Evolutionary conservation across 495 filamentous ascomycete species (phyloP), one percentile per base, ranked within the genome.

Genomic region (Annulohypoxylon stygium): DNA sequence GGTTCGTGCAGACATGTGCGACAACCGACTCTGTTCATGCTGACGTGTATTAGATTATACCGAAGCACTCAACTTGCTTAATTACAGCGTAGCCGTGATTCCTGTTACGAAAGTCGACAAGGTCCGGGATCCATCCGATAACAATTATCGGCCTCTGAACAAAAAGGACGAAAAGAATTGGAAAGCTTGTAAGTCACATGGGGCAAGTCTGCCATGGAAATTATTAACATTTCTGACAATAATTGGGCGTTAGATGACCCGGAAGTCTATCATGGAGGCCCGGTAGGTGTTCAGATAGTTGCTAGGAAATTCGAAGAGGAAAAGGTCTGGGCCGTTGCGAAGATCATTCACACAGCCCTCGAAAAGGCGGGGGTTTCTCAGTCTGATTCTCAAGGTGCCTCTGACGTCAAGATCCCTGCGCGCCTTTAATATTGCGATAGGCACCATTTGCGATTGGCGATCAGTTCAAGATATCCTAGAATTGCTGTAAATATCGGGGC

Each of bases 251-350:
- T 26, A 81, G 74, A 84, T 78, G 84, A 87, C 50, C 78, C 85
- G 0, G 84, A 85, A 53, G 78, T 79, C 8, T 86, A 86, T 53
- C 73, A 86, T 64, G 84, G 84, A 4, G 83, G 78, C 1, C 85
- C 85, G 0, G 83, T 86, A 11, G 82, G 79, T 0, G 71, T 88
- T n/a, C 85, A 87, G 74, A 74, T 85, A 62, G 83, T 87, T 23
- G 83, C 79, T 0, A 64, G 85, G 12, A 78, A 81, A 45, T 77
- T 86, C 58, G 83, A 82, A 69, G 86, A 88, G 64, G 86, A 88
- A 73, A 83, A 82, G 71, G 78, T 83, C 0, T 55, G 84, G 70
- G 80, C 80, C 20, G 82, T 86, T 37, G 71, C 71, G 4, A 69
- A 71, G 36, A 57, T 75, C 54, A 69, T 79, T 4, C 20, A 50